Percentiles rank a stretch among this genome's conserved stretches.
Conservation (phyloP, 2,329 filamentous ascomycete species). For the Fusarium sp. region DNA sequence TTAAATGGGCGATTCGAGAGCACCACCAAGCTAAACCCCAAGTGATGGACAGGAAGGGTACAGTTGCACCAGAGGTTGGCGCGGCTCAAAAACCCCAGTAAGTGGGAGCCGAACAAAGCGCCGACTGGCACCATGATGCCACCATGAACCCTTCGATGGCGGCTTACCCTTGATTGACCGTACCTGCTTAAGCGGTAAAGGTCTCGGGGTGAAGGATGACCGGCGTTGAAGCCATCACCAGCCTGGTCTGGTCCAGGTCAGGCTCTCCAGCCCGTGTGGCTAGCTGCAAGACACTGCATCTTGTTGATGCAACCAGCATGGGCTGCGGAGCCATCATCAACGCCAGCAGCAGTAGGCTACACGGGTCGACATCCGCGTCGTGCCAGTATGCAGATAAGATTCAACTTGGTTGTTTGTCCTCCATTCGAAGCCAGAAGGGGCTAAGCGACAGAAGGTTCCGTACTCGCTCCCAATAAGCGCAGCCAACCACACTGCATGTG, state of each 20-base stretch:
- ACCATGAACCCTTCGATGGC: neutral
- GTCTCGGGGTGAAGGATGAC: slow-evolving; percentile 14
- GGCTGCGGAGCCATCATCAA: slow-evolving; percentile 1
- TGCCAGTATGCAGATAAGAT: slow-evolving; percentile 24
- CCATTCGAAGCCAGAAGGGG: slow-evolving; percentile 17
- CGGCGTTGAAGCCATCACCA: slow-evolving; percentile 29
- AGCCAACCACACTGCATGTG: slow-evolving; percentile 21
- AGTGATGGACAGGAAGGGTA: neutral
- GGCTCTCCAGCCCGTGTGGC: neutral
- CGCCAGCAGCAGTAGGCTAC: neutral
- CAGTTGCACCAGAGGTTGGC: slow-evolving; percentile 15
- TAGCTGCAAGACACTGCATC: slow-evolving; percentile 1
- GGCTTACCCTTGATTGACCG: slow-evolving; percentile 1
- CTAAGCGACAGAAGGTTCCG: slow-evolving; percentile 6
- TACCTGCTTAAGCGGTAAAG: slow-evolving; percentile 11
- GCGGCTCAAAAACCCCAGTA: slow-evolving; percentile 19
- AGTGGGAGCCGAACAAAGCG: slow-evolving; percentile 36
- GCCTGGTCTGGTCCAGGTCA: slow-evolving; percentile 13
- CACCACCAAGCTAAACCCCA: slow-evolving; percentile 10
- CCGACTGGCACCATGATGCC: slow-evolving; percentile 14
- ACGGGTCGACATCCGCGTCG: slow-evolving; percentile 14
- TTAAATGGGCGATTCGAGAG: slow-evolving; percentile 12
- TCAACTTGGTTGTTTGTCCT: slow-evolving; percentile 18
- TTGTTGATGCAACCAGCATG: neutral
- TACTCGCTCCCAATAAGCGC: neutral